Conservation (phyloP, 2,329 filamentous ascomycete genomes). For the Ampelomyces quisqualis region DNA sequence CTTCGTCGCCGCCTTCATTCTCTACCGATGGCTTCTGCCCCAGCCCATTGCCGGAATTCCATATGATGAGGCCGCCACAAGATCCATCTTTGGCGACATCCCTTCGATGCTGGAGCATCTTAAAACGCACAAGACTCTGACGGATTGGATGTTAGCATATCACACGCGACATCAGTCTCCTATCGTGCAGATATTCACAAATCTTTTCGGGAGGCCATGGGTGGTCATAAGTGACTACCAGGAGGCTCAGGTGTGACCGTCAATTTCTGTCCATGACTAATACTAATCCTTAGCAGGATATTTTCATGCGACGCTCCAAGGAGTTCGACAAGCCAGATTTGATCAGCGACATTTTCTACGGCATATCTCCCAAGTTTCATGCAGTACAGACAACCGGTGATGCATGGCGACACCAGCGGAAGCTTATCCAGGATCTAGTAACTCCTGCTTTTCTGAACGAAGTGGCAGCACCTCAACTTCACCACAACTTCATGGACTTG, state of each 20-base stretch:
- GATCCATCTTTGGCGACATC: slow-evolving; percentile 47
- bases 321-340: slow-evolving; percentile 50
- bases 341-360: slow-evolving; percentile 35
- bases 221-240: slow-evolving; percentile 49
- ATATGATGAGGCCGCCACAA: slow-evolving; percentile 44
- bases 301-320: slow-evolving; percentile 47
- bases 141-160: slow-evolving; percentile 8
- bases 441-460: slow-evolving; percentile 38
- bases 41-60: slow-evolving; percentile 52
- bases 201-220: slow-evolving; percentile 47
- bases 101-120: slow-evolving; percentile 40
- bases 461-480: slow-evolving; percentile 40
- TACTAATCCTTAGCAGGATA: slow-evolving; percentile 6
- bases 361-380: slow-evolving; percentile 40
- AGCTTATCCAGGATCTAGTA: slow-evolving; percentile 46
- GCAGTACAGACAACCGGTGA: slow-evolving; percentile 32
- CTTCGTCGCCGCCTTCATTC: not conserved
- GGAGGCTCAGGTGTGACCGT: slow-evolving; percentile 44
- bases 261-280: not conserved
- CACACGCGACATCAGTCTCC: slow-evolving; percentile 10
- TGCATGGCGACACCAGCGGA: slow-evolving; percentile 38
- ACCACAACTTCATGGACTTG: slow-evolving; percentile 33
- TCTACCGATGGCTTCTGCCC: slow-evolving; percentile 38
- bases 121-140: slow-evolving; percentile 7
- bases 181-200: slow-evolving; percentile 50